phyloP scores from a whole-genome alignment of 1,139 yeast genomes.

The Candida dubliniensis region DNA sequence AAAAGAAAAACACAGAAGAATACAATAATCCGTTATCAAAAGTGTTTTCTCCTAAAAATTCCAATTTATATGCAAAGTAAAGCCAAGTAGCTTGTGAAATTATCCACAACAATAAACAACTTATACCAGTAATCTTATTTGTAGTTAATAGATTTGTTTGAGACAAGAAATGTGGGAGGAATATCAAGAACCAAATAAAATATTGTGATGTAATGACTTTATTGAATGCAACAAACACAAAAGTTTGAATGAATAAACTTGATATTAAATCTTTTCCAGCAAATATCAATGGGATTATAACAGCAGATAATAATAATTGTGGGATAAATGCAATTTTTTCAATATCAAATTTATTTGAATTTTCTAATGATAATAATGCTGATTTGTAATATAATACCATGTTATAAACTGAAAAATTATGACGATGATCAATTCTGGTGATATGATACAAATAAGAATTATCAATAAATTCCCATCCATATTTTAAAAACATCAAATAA shows the following conservation, averaged over 20 bases:
- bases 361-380: slow-evolving; percentile 20
- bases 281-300: slow-evolving; percentile 60
- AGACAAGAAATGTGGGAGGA: slow-evolving; percentile 70
- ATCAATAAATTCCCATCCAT: slow-evolving; percentile 75
- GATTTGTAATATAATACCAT: slow-evolving; percentile 69
- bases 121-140: slow-evolving; percentile 31
- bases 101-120: slow-evolving; percentile 60
- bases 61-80: slow-evolving; percentile 72
- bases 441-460: slow-evolving; percentile 85
- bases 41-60: slow-evolving; percentile 70
- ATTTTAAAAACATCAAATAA: slow-evolving; percentile 58
- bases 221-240: slow-evolving; percentile 85
- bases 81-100: slow-evolving; percentile 78
- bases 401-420: slow-evolving; percentile 89
- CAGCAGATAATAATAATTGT: slow-evolving; percentile 61
- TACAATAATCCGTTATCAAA: slow-evolving; percentile 63
- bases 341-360: slow-evolving; percentile 15
- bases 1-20: slow-evolving; percentile 65
- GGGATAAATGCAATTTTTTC: slow-evolving; percentile 76
- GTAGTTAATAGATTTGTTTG: slow-evolving; percentile 35
- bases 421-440: slow-evolving; percentile 85
- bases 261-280: slow-evolving; percentile 56
- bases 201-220: slow-evolving; percentile 94
- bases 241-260: slow-evolving; percentile 82
- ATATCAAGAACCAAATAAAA: slow-evolving; percentile 88